Evolutionary conservation across 2,329 filamentous ascomycete genomes (phyloP).

Genomic region (Lasiodiplodia theobromae): DNA sequence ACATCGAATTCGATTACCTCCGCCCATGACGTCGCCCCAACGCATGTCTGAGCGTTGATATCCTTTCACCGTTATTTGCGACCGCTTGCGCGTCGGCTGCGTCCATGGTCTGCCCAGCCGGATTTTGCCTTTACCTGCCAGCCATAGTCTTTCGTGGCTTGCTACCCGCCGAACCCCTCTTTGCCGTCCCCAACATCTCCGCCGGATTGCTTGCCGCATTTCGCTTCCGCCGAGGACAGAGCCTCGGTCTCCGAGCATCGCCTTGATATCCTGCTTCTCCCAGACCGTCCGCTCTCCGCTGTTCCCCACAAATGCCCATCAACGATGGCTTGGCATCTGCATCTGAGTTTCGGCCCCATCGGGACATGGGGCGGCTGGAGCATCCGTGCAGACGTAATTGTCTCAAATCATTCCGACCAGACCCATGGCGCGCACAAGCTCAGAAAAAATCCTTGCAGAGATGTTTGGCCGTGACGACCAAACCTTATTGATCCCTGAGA

Average conservation of each 20-base stretch:
- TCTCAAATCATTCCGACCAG: neutral
- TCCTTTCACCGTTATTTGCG: neutral
- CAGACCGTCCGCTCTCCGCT: neutral
- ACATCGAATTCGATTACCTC: neutral
- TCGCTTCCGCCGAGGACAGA: neutral
- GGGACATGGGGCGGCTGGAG: neutral
- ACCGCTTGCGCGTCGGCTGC: neutral
- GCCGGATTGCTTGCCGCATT: neutral
- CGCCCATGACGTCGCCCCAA: neutral
- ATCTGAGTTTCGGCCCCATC: neutral
- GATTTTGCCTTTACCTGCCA: neutral
- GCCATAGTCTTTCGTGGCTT: neutral
- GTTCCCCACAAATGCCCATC: neutral
- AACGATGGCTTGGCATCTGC: neutral
- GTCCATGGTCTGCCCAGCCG: conserved; percentile 3
- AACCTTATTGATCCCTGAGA: neutral
- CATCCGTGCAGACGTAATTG: neutral
- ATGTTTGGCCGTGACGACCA: too few species aligned
- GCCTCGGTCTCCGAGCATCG: neutral
- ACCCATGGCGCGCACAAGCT: neutral
- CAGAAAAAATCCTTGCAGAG: too few species aligned
- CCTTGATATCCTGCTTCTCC: neutral
- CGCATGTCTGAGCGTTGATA: neutral
- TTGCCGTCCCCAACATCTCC: neutral
- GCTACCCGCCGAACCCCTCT: neutral